Percentiles rank a stretch among this genome's conserved stretches.
Conservation (phyloP, 2,329 filamentous ascomycete species). For the Fusarium annulatum region DNA sequence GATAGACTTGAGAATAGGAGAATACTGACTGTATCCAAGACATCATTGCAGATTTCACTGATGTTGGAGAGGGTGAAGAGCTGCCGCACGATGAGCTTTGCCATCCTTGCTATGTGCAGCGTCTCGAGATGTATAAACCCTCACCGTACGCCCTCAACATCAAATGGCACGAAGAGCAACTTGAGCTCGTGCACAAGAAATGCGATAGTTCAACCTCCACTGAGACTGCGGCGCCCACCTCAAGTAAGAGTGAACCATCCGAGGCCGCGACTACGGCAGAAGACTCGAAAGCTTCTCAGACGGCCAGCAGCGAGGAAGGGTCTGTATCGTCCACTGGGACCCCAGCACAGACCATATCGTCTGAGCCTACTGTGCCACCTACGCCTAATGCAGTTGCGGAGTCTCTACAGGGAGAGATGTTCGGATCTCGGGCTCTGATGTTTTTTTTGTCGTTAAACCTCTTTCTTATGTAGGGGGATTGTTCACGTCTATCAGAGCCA, state of each 20-base stretch:
- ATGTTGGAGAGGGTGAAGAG: background rate
- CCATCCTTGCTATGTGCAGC: background rate
- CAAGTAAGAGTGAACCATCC: background rate
- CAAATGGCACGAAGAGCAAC: background rate
- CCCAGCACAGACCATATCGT: background rate
- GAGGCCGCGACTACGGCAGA: accelerated
- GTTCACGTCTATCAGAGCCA: accelerated
- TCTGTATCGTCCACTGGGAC: background rate
- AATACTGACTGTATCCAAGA: background rate
- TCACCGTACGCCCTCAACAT: background rate
- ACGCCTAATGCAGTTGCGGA: background rate
- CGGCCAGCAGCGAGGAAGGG: background rate
- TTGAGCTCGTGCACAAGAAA: background rate
- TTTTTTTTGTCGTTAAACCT: background rate
- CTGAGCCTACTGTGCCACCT: background rate
- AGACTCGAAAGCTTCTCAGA: background rate
- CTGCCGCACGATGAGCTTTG: background rate
- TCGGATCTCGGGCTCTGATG: background rate
- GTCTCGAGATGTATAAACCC: background rate
- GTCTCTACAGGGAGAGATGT: accelerated
- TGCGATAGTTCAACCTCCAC: background rate
- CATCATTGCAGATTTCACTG: background rate
- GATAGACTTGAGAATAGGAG: background rate
- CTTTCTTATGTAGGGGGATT: background rate
- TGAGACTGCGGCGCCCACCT: background rate